phyloP scores from a whole-genome alignment of 1,284 basidiomycete species.

The Marasmius tenuissimus region DNA sequence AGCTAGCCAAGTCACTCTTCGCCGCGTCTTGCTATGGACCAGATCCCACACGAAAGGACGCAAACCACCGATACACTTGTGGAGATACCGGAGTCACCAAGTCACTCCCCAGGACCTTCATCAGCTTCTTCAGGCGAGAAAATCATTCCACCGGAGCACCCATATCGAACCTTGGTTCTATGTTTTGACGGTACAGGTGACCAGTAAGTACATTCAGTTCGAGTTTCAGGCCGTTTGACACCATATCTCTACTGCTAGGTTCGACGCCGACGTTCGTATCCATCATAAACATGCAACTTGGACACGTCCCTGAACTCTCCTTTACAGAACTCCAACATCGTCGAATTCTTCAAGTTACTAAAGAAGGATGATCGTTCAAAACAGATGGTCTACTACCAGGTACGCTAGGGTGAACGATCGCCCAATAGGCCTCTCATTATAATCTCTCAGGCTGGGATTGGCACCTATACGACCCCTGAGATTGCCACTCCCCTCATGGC shows the following conservation, averaged over 20 bases:
- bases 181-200: slow-evolving; percentile 8
- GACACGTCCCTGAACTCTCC: too few species aligned
- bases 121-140: neutral
- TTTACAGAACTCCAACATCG: slow-evolving; percentile 55
- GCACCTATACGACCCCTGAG: neutral
- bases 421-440: neutral
- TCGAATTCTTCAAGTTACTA: slow-evolving; percentile 52
- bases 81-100: neutral
- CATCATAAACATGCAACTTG: neutral
- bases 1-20: too few species aligned
- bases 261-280: slow-evolving; percentile 1
- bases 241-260: neutral
- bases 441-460: neutral
- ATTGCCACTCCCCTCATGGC: neutral
- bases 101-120: neutral
- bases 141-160: neutral
- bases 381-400: slow-evolving; percentile 63
- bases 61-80: too few species aligned
- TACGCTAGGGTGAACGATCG: slow-evolving; percentile 7
- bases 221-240: neutral
- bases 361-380: slow-evolving; percentile 52
- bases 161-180: neutral
- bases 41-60: too few species aligned
- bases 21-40: too few species aligned
- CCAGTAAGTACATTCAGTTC: slow-evolving; percentile 29